A percentile compares a stretch with the other conserved stretches of the same genome.
phyloP scores from a whole-genome alignment of 169 alveolate species.

The Plasmodium reichenowi region DNA sequence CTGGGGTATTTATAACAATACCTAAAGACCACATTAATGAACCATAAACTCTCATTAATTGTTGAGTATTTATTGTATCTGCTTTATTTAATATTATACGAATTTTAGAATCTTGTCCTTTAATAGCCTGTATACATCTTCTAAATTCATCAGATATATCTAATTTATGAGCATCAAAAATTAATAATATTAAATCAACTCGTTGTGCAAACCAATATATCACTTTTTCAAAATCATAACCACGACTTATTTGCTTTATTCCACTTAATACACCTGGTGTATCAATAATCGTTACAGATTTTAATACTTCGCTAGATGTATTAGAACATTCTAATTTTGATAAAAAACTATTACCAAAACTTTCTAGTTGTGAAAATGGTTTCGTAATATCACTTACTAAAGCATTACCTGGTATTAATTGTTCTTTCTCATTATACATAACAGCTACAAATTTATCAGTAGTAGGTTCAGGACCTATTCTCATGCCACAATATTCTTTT shows the following conservation, averaged over 20 bases:
- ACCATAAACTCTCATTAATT: constrained; percentile 89
- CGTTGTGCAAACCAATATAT: constrained; percentile 89
- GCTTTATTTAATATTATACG: constrained; percentile 83
- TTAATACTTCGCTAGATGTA: constrained; percentile 56
- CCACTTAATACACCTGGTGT: constrained; percentile 91
- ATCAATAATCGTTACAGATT: constrained; percentile 86
- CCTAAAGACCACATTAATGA: constrained; percentile 88
- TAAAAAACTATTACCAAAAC: constrained; percentile 86
- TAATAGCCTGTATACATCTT: constrained; percentile 80
- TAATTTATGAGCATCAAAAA: constrained; percentile 89
- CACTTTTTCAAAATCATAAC: constrained; percentile 89
- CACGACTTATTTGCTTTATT: constrained; percentile 86
- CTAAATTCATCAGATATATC: constrained; percentile 88
- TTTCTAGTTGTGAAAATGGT: constrained; percentile 86
- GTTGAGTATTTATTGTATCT: constrained; percentile 85
- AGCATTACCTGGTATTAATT: constrained; percentile 87
- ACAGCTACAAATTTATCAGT: constrained; percentile 88
- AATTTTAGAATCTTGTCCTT: constrained; percentile 81
- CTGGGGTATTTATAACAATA: constrained; percentile 78
- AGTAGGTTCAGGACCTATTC: constrained; percentile 91
- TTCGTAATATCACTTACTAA: constrained; percentile 85
- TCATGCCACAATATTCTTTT: constrained; percentile 82
- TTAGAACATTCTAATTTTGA: constrained; percentile 84
- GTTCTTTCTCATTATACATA: constrained; percentile 80
- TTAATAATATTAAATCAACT: constrained; percentile 83